A percentile compares a stretch with the other conserved stretches of the same genome.
These are phyloP conservation scores for Helenozyma baotianmanensis DNA, from an alignment of 805 yeast species.

Conservation along the genomic window DNA sequence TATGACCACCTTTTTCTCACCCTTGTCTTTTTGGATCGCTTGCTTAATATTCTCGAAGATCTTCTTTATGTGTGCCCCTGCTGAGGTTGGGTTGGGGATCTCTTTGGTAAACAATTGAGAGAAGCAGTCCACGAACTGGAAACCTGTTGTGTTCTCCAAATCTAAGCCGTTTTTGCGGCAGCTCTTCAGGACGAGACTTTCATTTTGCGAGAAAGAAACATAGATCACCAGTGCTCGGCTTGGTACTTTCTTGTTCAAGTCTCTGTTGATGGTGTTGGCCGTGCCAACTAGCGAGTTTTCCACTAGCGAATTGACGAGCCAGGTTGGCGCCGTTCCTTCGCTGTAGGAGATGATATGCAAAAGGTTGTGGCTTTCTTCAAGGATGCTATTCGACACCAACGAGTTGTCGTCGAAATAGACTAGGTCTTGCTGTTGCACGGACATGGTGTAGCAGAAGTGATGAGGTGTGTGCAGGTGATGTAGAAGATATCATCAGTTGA, in stretches of 20 bases:
- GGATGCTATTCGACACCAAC: conserved; percentile 29
- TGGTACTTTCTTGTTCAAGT: conserved; percentile 12
- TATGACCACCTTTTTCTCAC: conserved; percentile 25
- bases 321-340: conserved; percentile 56
- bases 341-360: conserved; percentile 28
- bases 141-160: conserved; percentile 18
- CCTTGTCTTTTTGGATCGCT: conserved; percentile 5
- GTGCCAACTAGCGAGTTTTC: conserved; percentile 50
- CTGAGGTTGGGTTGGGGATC: conserved; percentile 20
- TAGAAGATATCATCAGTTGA: not conserved
- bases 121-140: conserved; percentile 43
- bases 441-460: conserved; percentile 2
- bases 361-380: conserved; percentile 11
- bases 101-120: conserved; percentile 39
- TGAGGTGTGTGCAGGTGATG: not conserved
- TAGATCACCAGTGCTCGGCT: conserved; percentile 29
- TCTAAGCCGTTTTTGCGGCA: conserved; percentile 39
- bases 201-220: conserved; percentile 32
- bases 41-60: conserved; percentile 17
- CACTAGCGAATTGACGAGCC: conserved; percentile 55
- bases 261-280: conserved; percentile 35
- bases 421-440: conserved; percentile 55
- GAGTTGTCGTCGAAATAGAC: conserved; percentile 48
- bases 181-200: conserved; percentile 25
- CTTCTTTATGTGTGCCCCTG: conserved; percentile 10